A percentile compares a stretch with the other conserved stretches of the same genome.
Conservation (phyloP, 73 alveolate genomes). For the Paramecium caudatum region DNA sequence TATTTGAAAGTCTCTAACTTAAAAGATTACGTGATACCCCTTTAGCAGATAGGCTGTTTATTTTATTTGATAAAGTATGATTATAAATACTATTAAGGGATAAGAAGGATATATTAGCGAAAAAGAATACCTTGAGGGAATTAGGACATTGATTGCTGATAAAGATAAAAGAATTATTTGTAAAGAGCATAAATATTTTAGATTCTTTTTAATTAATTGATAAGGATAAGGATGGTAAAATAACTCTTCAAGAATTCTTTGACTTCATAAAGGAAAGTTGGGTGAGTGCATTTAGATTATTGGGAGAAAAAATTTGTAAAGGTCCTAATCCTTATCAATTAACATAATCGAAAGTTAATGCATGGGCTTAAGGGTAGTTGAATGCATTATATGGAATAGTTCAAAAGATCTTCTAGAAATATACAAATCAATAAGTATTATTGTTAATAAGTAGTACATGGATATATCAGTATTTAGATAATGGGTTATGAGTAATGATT, state of each 20-base stretch:
- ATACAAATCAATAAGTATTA: background rate
- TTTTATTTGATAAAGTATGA: constrained; percentile 63
- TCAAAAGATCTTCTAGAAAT: constrained; percentile 1
- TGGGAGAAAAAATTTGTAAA: background rate
- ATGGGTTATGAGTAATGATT: constrained; percentile 26
- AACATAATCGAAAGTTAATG: constrained; percentile 28
- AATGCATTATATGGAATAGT: background rate
- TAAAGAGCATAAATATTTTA: background rate
- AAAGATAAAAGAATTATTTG: constrained; percentile 36
- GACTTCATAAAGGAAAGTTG: constrained; percentile 53
- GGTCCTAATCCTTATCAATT: constrained; percentile 23
- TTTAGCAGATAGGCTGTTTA: constrained; percentile 62
- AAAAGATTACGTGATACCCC: constrained; percentile 71
- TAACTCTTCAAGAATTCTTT: background rate
- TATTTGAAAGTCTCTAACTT: constrained; percentile 63
- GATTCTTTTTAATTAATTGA: constrained; percentile 44
- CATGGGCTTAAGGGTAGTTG: constrained; percentile 47
- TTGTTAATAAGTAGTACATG: background rate
- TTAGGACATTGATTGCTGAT: background rate
- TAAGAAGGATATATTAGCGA: constrained; percentile 38
- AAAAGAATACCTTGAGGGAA: constrained; percentile 14
- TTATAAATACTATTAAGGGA: background rate
- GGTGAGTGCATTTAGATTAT: constrained; percentile 39
- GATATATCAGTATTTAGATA: constrained; percentile 5
- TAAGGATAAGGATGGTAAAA: constrained; percentile 1